Evolutionary conservation across 2,329 filamentous ascomycete genomes (phyloP).

Genomic region (Calonectria leucothoes): DNA sequence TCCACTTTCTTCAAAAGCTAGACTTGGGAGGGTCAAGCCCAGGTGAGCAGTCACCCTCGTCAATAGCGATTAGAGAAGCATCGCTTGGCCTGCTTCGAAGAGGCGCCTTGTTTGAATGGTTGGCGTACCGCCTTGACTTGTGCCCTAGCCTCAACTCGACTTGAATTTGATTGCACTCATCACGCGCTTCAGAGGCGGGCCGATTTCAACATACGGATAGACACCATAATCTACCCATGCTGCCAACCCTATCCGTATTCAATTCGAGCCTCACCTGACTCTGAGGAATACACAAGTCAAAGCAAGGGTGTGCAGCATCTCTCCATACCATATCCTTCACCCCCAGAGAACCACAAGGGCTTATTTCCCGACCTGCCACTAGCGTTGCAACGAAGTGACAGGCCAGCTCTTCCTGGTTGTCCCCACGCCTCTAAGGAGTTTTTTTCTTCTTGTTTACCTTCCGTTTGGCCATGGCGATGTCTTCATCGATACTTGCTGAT

Average conservation of each 20-base stretch:
- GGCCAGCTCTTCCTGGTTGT: slow-evolving; percentile 14
- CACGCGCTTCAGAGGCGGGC: slow-evolving; percentile 27
- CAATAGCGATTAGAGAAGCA: neutral
- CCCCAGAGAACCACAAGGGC: slow-evolving; percentile 17
- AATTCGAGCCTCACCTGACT: slow-evolving; percentile 9
- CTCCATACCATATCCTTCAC: neutral
- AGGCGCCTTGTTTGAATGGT: neutral
- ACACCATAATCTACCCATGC: neutral
- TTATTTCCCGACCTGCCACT: slow-evolving; percentile 12
- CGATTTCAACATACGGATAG: slow-evolving; percentile 20
- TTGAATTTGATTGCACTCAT: slow-evolving; percentile 23
- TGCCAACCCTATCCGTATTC: neutral
- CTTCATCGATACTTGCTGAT: slow-evolving; percentile 31
- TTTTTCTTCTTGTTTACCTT: slow-evolving; percentile 4
- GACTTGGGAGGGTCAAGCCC: slow-evolving; percentile 17
- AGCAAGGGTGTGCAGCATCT: slow-evolving; percentile 12
- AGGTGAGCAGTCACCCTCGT: neutral
- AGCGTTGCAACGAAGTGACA: slow-evolving; percentile 16
- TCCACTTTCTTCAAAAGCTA: slow-evolving; percentile 7
- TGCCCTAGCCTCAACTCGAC: slow-evolving; percentile 14
- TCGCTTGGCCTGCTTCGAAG: neutral
- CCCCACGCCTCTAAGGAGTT: slow-evolving; percentile 12
- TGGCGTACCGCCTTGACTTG: neutral
- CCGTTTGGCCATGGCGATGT: slow-evolving; percentile 21
- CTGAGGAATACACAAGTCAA: neutral